These are phyloP conservation scores for Parasarocladium wereldwijsianum DNA, from an alignment of 2,329 filamentous ascomycete species.

Conservation along the genomic window DNA sequence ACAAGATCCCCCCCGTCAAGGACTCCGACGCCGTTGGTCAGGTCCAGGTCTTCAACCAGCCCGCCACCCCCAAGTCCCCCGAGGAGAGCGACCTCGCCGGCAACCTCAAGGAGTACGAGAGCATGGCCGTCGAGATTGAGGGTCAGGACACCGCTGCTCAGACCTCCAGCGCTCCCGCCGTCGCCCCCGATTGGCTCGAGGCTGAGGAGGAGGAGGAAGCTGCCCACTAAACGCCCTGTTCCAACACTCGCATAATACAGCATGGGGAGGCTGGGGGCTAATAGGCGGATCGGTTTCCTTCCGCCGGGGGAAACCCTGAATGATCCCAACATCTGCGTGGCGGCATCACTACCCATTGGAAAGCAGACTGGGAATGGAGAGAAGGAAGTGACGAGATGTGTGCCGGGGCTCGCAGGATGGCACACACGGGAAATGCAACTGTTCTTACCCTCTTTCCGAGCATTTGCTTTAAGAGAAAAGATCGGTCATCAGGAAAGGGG, in stretches of 20 bases:
- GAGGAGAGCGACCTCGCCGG: conserved; percentile 88
- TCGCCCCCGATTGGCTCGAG: conserved; percentile 64
- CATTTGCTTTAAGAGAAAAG: too few relatives aligned
- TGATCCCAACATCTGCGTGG: too few relatives aligned
- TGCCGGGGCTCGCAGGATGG: too few relatives aligned
- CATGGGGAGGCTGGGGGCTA: too few relatives aligned
- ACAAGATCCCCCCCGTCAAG: conserved; percentile 79
- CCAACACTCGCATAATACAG: conserved; percentile 1
- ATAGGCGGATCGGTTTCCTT: too few relatives aligned
- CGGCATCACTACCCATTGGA: too few relatives aligned
- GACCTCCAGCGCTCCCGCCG: conserved; percentile 41
- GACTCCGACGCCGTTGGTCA: conserved; percentile 76
- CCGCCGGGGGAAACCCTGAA: too few relatives aligned
- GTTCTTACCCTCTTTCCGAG: too few relatives aligned
- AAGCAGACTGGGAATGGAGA: too few relatives aligned
- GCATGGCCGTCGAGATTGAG: conserved; percentile 86
- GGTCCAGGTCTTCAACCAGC: conserved; percentile 73
- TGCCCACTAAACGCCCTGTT: conserved; percentile 27
- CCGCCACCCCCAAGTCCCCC: conserved; percentile 71
- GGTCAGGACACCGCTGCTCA: conserved; percentile 55
- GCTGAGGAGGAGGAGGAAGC: conserved; percentile 51
- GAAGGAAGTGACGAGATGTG: too few relatives aligned
- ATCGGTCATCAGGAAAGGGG: not conserved
- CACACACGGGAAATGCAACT: too few relatives aligned
- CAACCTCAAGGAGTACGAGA: conserved; percentile 89